Percentiles rank a stretch among this genome's conserved stretches.
These are phyloP conservation scores for Aspergillus latus DNA, from an alignment of 2,329 filamentous ascomycete species.

Conservation along the genomic window DNA sequence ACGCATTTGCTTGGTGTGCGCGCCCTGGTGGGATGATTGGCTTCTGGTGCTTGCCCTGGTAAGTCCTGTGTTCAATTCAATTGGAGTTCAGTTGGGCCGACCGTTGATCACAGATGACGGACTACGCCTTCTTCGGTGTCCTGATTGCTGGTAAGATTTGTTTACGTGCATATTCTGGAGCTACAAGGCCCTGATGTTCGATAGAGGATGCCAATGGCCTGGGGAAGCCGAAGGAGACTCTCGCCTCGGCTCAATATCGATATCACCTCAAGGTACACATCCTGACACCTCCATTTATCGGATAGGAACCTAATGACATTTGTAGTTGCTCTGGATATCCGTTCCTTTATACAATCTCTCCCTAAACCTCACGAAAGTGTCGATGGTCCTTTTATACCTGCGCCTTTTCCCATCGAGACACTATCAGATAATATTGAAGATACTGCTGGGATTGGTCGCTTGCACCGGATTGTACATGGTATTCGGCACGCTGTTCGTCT, in stretches of 20 bases:
- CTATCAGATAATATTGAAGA: conserved; percentile 22
- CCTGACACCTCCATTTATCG: too few species aligned
- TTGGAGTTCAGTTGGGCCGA: conserved; percentile 6
- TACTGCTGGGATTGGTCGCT: conserved; percentile 22
- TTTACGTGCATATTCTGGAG: not conserved
- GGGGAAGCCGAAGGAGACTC: conserved; percentile 10
- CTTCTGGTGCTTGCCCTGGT: conserved; percentile 22
- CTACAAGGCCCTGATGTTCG: not conserved
- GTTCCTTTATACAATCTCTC: conserved; percentile 38
- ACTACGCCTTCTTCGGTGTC: conserved; percentile 17
- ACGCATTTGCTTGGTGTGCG: conserved; percentile 24
- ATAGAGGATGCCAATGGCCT: conserved; percentile 28
- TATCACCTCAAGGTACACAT: conserved; percentile 26
- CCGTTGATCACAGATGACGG: conserved; percentile 11
- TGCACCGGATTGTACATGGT: conserved; percentile 30
- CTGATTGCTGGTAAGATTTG: conserved; percentile 15
- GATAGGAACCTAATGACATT: not conserved
- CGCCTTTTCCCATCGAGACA: conserved; percentile 30
- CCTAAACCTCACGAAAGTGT: conserved; percentile 34
- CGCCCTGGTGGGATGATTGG: conserved; percentile 30
- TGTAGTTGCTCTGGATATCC: conserved; percentile 33
- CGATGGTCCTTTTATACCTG: conserved; percentile 31
- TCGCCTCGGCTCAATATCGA: conserved; percentile 8
- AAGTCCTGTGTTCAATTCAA: conserved; percentile 2
- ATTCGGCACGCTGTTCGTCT: conserved; percentile 28